Evolutionary conservation across 768 basidiomycete genomes (phyloP).

Genomic region (Daedaleopsis nitida): DNA sequence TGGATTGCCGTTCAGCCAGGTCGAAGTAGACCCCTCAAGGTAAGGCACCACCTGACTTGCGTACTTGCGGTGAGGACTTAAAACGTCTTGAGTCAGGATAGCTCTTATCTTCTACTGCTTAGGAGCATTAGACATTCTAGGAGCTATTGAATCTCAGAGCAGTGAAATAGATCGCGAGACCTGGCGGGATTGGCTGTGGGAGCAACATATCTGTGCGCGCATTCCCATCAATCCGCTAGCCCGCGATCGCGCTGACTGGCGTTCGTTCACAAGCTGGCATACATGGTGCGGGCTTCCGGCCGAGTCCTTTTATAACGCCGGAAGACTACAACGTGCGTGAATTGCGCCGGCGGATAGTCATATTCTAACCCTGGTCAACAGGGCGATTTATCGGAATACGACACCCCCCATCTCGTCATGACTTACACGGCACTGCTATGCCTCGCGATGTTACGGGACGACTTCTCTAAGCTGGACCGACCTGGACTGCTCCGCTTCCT

Average conservation of each 20-base stretch:
- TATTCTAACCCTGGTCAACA: conserved; percentile 21
- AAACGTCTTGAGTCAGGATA: conserved; percentile 51
- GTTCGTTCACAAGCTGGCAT: conserved; percentile 46
- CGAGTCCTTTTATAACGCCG: conserved; percentile 70
- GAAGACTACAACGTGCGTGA: conserved; percentile 15
- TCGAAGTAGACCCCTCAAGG: conserved; percentile 75
- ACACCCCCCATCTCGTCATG: conserved; percentile 85
- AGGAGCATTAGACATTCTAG: conserved; percentile 79
- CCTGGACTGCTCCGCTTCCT: conserved; percentile 68
- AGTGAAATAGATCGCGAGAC: conserved; percentile 52
- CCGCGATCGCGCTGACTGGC: conserved; percentile 6
- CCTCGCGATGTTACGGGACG: conserved; percentile 86
- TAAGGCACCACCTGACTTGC: conserved; percentile 28
- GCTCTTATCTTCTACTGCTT: conserved; percentile 90
- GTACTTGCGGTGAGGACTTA: background rate
- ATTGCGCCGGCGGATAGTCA: background rate
- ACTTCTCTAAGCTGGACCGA: conserved; percentile 72
- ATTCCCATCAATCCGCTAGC: background rate
- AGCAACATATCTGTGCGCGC: conserved; percentile 68
- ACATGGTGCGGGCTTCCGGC: conserved; percentile 70
- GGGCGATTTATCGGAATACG: conserved; percentile 49
- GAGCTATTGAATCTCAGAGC: conserved; percentile 46
- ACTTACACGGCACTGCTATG: conserved; percentile 89
- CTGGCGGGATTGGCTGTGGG: conserved; percentile 90
- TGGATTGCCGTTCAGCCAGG: conserved; percentile 69